Conservation (phyloP, 2,329 filamentous ascomycete species). For the Sporothrix sp. region DNA sequence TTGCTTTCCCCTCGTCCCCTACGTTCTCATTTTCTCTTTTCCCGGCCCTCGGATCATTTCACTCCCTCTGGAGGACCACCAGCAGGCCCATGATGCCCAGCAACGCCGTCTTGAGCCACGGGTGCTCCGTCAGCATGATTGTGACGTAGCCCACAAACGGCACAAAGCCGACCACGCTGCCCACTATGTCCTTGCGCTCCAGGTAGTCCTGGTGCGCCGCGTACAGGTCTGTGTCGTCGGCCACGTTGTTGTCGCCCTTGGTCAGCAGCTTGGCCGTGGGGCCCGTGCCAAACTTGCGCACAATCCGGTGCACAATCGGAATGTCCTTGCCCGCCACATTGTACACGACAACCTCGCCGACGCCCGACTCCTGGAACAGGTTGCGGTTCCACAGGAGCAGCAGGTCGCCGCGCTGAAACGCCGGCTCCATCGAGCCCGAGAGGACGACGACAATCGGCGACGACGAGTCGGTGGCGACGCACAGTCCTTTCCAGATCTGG, state of each 20-base stretch:
- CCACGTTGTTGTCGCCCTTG: slow-evolving; percentile 93
- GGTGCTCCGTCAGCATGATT: slow-evolving; percentile 88
- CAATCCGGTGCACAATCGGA: slow-evolving; percentile 89
- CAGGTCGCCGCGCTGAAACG: slow-evolving; percentile 69
- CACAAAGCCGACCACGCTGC: slow-evolving; percentile 79
- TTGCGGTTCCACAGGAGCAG: slow-evolving; percentile 70
- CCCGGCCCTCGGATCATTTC: too few species aligned
- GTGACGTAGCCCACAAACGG: slow-evolving; percentile 96
- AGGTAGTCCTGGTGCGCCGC: slow-evolving; percentile 80
- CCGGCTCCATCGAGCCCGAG: slow-evolving; percentile 75
- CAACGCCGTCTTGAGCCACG: slow-evolving; percentile 94
- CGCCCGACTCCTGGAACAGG: slow-evolving; percentile 42
- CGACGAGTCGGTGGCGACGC: slow-evolving; percentile 63
- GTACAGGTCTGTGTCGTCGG: slow-evolving; percentile 80
- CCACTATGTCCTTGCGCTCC: slow-evolving; percentile 80
- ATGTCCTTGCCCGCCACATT: slow-evolving; percentile 92
- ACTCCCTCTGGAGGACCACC: slow-evolving; percentile 88
- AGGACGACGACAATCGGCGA: slow-evolving; percentile 77
- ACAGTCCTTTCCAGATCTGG: slow-evolving; percentile 80
- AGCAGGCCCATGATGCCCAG: slow-evolving; percentile 89
- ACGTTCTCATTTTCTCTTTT: too few species aligned
- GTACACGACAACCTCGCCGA: slow-evolving; percentile 48
- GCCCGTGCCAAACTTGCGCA: slow-evolving; percentile 61
- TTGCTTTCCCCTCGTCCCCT: too few species aligned
- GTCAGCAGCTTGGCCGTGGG: slow-evolving; percentile 67